Base-by-base conservation (phyloP, 352 stramenopile species). In the Globisporangium apiculatum region DNA sequence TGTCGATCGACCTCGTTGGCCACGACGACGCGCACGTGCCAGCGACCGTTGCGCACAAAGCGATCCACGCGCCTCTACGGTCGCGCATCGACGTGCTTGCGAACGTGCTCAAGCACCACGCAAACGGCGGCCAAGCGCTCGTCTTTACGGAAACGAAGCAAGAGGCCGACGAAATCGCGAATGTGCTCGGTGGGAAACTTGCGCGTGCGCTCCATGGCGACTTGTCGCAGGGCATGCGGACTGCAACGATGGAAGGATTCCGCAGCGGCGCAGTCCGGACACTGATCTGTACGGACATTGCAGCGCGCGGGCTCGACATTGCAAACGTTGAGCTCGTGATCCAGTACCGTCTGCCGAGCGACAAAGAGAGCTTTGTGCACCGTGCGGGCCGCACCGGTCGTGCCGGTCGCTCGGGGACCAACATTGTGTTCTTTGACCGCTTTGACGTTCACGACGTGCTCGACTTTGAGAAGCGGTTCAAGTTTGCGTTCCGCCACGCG, bases 131-230 rank as follows among this genome's bases (percentile, higher is more conserved):
- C 36, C 79, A 91, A 60, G 80, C 84, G 50, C 97, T 99, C 57
- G 96, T 99, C 43, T 99, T 99, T 68, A 98, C 94, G 4, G 84
- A 99, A 69, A 99, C 96, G 12, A 99, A 99, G 78, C 79, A 90
- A 53, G 89, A 98, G 55, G 92, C 88, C 12, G 94, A 98, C 66
- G 91, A 99, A 55, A 86, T 99, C 58, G 91, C 94, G 15, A 96
- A 91, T 49, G 76, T 87, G 43, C 76, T 95, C n/a, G 66, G 71
- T 24, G 67, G 71, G 11, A 71, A 84, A 51, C 68, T 83, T 42
- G 81, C 71, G 18, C 79, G 77, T 47, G 76, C 78, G 18, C 65
- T 91, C 14, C 81, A 95, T 61, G 82, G 82, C n/a, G 80, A 92
- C 58, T 61, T 93, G 41, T 91, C 82, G 42, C 78, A 91, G 63